phyloP scores from a whole-genome alignment of 768 basidiomycete species.

The Austroboletus festivus region DNA sequence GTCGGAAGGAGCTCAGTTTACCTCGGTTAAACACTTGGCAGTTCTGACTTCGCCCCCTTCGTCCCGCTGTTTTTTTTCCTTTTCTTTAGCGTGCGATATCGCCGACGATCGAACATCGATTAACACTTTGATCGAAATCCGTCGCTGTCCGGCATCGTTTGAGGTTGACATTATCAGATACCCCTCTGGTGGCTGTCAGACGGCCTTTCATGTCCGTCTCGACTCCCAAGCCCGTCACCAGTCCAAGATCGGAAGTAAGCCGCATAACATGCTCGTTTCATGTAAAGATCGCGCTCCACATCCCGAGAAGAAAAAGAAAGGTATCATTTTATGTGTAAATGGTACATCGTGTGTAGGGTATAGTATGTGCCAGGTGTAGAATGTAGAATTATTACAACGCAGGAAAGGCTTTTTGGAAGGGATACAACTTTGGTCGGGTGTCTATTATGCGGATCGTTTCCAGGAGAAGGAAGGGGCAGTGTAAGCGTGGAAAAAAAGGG shows the following conservation, averaged over 20 bases:
- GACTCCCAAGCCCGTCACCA: conserved; percentile 1
- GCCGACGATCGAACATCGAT: background rate
- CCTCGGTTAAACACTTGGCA: no score
- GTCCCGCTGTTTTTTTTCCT: no score
- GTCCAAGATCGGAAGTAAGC: background rate
- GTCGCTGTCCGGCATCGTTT: background rate
- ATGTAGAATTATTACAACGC: no score
- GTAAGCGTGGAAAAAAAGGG: background rate
- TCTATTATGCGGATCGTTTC: conserved; percentile 17
- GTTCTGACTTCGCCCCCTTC: no score
- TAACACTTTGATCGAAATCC: no score
- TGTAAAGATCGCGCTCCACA: background rate
- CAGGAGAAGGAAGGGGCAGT: background rate
- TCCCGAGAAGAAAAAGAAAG: conserved; percentile 5
- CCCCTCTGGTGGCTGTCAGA: background rate
- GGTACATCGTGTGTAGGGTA: conserved; percentile 25
- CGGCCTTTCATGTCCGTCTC: background rate
- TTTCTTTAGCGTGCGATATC: no score
- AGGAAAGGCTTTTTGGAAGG: no score
- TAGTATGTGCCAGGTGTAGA: conserved; percentile 3
- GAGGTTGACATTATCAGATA: no score
- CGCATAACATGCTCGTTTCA: no score
- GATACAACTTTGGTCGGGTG: conserved; percentile 16
- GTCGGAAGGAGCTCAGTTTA: no score
- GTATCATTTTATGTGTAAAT: conserved; percentile 11